Conservation (phyloP, 495 filamentous ascomycete genomes). For the Zalerion maritima region DNA sequence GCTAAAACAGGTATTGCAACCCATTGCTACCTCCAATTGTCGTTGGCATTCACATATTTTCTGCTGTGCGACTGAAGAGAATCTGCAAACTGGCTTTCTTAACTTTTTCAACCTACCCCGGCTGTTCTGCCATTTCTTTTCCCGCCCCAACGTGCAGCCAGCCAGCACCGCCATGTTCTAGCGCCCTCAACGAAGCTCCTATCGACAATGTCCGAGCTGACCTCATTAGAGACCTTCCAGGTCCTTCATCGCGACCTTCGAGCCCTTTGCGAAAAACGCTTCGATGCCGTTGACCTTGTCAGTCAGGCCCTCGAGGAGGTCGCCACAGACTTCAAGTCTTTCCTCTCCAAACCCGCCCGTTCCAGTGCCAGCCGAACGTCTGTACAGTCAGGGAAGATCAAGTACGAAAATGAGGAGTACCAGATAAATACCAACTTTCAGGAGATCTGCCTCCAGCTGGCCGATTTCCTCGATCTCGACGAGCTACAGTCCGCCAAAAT, state of each 20-base stretch:
- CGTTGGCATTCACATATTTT: too few species aligned
- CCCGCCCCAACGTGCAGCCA: too few species aligned
- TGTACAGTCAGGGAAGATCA: constrained; percentile 56
- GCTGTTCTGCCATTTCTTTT: too few species aligned
- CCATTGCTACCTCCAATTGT: too few species aligned
- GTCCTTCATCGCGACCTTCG: constrained; percentile 66
- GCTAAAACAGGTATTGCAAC: too few species aligned
- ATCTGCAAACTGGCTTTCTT: too few species aligned
- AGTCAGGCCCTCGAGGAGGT: constrained; percentile 34
- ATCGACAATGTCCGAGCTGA: constrained; percentile 48
- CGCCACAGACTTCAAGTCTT: constrained; percentile 55
- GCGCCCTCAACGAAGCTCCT: too few species aligned
- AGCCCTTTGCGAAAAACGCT: constrained; percentile 50
- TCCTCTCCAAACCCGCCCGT: constrained; percentile 62
- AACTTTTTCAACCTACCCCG: too few species aligned
- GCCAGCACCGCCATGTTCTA: too few species aligned
- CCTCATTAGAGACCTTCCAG: constrained; percentile 52
- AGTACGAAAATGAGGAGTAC: constrained; percentile 55
- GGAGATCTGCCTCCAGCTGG: constrained; percentile 59
- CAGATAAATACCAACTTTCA: constrained; percentile 76
- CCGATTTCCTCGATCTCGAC: constrained; percentile 79
- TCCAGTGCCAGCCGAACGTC: constrained; percentile 46
- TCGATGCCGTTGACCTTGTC: too few species aligned
- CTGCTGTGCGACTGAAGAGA: too few species aligned
- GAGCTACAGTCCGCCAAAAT: constrained; percentile 68